Conservation (phyloP, 768 basidiomycete species). For the Heimioporus sp. region DNA sequence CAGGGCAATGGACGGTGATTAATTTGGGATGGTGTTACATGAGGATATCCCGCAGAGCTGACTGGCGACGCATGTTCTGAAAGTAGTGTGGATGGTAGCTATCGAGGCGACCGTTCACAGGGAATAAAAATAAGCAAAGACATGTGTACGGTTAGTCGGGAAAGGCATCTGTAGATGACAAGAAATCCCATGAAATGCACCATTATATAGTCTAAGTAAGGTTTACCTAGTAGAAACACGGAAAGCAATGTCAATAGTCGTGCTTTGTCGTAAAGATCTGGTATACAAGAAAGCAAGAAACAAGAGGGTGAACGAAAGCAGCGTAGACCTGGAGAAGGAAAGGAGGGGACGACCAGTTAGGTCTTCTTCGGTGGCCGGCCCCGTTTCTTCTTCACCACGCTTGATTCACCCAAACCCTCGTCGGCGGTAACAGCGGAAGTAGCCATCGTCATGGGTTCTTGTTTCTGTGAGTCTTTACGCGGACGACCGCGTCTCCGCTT, state of each 20-base stretch:
- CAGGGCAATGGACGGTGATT: constrained; percentile 33
- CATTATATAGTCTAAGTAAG: constrained; percentile 36
- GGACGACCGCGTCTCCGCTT: constrained; percentile 77
- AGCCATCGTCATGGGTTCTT: constrained; percentile 38
- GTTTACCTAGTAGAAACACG: constrained; percentile 33
- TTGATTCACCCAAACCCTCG: constrained; percentile 46
- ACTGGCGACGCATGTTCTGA: constrained; percentile 24
- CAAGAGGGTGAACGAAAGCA: constrained; percentile 25
- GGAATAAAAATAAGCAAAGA: constrained; percentile 31
- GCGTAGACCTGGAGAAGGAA: constrained; percentile 8
- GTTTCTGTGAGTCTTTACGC: constrained; percentile 58
- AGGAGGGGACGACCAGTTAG: constrained; percentile 10
- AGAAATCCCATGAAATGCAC: constrained; percentile 24
- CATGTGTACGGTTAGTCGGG: constrained; percentile 17
- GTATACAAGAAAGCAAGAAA: constrained; percentile 37
- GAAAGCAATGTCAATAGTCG: constrained; percentile 35
- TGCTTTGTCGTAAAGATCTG: constrained; percentile 33
- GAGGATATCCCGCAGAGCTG: constrained; percentile 31
- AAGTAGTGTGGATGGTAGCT: constrained; percentile 15
- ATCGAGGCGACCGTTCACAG: constrained; percentile 27
- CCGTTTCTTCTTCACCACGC: constrained; percentile 59
- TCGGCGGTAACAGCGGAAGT: constrained; percentile 27
- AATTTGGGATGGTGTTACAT: constrained; percentile 30
- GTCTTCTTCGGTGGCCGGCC: constrained; percentile 61
- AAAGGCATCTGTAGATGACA: constrained; percentile 9